Percentiles rank a stretch among this genome's conserved stretches.
Evolutionary conservation across 1,139 yeast genomes (phyloP).

Genomic region (Magnusiomyces ingens): DNA sequence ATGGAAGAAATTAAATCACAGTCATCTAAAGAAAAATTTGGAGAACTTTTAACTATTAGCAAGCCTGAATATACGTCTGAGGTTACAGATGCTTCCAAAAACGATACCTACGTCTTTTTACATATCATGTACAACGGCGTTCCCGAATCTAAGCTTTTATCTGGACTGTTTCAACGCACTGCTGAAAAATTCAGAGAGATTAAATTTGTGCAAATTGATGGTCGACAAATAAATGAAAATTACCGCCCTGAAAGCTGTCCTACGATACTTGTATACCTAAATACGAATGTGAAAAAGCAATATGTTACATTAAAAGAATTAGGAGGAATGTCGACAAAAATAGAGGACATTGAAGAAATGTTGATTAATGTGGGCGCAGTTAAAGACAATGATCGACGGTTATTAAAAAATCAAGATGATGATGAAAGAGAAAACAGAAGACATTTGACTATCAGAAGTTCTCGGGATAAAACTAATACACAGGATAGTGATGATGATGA

Average conservation of each 20-base stretch:
- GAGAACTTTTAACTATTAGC: slow-evolving; percentile 65
- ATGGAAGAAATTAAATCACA: slow-evolving; percentile 62
- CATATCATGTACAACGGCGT: slow-evolving; percentile 69
- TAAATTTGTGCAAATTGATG: slow-evolving; percentile 87
- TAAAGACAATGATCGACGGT: slow-evolving; percentile 55
- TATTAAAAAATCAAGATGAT: slow-evolving; percentile 51
- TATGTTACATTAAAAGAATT: slow-evolving; percentile 68
- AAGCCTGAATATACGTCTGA: slow-evolving; percentile 85
- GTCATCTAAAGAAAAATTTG: slow-evolving; percentile 59
- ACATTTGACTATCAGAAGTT: slow-evolving; percentile 5
- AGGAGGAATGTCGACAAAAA: slow-evolving; percentile 73
- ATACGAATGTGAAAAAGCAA: slow-evolving; percentile 72
- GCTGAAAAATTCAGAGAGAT: slow-evolving; percentile 48
- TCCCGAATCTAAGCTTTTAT: slow-evolving; percentile 65
- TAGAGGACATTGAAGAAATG: slow-evolving; percentile 63
- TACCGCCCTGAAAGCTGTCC: slow-evolving; percentile 91
- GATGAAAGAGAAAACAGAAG: slow-evolving; percentile 33
- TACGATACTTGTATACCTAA: slow-evolving; percentile 72
- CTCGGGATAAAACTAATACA: slow-evolving; percentile 1
- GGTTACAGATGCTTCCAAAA: slow-evolving; percentile 70
- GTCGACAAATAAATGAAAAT: slow-evolving; percentile 80
- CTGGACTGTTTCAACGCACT: slow-evolving; percentile 43
- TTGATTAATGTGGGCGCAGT: slow-evolving; percentile 63
- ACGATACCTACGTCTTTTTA: slow-evolving; percentile 52
- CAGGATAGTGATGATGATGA: slow-evolving; percentile 14